These are phyloP conservation scores for Ilex asprella DNA, from an alignment of 257 asterid genomes.

Conservation along the genomic window DNA sequence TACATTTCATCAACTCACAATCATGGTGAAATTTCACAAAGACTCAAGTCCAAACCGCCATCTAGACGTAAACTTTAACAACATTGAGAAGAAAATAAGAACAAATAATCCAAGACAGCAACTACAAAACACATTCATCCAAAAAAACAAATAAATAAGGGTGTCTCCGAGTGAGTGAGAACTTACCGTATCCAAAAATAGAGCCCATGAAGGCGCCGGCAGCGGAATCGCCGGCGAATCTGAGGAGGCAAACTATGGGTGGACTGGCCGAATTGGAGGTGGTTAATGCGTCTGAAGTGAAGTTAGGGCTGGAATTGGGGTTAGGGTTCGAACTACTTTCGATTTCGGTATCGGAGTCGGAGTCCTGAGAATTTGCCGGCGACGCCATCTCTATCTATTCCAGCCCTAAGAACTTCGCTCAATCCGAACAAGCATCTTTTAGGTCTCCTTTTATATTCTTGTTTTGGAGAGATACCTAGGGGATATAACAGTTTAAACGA, in stretches of 20 bases:
- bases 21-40: too few relatives aligned
- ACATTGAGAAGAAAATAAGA: background rate
- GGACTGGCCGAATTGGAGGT: slow-evolving; percentile 40
- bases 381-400: slow-evolving; percentile 36
- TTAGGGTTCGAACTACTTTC: slow-evolving; percentile 15
- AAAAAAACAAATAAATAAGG: too few relatives aligned
- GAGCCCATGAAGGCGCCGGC: slow-evolving; percentile 82
- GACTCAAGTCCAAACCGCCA: too few relatives aligned
- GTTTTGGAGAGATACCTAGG: too few relatives aligned
- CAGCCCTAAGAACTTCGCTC: slow-evolving; percentile 34
- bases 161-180: background rate
- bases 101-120: background rate
- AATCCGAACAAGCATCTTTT: background rate
- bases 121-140: background rate
- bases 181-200: slow-evolving; percentile 66
- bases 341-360: slow-evolving; percentile 53
- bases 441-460: background rate
- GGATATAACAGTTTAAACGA: too few relatives aligned
- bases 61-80: too few relatives aligned
- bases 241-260: slow-evolving; percentile 55
- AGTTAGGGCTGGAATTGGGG: slow-evolving; percentile 18
- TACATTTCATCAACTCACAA: too few relatives aligned
- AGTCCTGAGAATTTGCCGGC: slow-evolving; percentile 34
- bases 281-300: slow-evolving; percentile 31
- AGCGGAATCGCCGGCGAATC: slow-evolving; percentile 71